These are phyloP conservation scores for Lactarius quietus DNA, from an alignment of 768 basidiomycete genomes.

Conservation along the genomic window DNA sequence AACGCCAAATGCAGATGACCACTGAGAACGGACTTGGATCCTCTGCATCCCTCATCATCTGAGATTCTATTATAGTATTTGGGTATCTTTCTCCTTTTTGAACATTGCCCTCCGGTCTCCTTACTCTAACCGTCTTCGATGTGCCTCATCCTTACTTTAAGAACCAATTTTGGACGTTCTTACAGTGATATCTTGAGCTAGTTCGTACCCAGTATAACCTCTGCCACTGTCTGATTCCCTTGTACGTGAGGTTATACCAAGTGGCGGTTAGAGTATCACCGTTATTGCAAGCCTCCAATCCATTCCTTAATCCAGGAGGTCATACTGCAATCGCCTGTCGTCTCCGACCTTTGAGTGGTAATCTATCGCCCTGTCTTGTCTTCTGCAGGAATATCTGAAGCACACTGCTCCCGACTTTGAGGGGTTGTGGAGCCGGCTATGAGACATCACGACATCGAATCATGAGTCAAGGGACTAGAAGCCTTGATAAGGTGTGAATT, in stretches of 20 bases:
- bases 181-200: not conserved
- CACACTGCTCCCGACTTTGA: not conserved
- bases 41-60: not conserved
- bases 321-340: too few relatives aligned
- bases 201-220: not conserved
- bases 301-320: not conserved
- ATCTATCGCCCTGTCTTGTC: too few relatives aligned
- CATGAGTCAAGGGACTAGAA: too few relatives aligned
- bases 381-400: not conserved
- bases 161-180: not conserved
- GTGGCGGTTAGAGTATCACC: not conserved
- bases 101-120: not conserved
- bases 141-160: not conserved
- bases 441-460: not conserved
- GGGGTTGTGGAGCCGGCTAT: not conserved
- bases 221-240: not conserved
- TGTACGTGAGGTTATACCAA: not conserved
- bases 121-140: not conserved
- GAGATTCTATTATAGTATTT: too few relatives aligned
- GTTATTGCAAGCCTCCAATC: not conserved
- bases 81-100: not conserved
- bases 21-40: slow-evolving; percentile 31
- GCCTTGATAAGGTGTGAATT: too few relatives aligned
- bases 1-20: slow-evolving; percentile 50
- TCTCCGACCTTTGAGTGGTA: too few relatives aligned